Percentiles rank a stretch among this genome's conserved stretches.
Conservation (phyloP, 2,329 filamentous ascomycete genomes). For the Alternaria triticimaculans region DNA sequence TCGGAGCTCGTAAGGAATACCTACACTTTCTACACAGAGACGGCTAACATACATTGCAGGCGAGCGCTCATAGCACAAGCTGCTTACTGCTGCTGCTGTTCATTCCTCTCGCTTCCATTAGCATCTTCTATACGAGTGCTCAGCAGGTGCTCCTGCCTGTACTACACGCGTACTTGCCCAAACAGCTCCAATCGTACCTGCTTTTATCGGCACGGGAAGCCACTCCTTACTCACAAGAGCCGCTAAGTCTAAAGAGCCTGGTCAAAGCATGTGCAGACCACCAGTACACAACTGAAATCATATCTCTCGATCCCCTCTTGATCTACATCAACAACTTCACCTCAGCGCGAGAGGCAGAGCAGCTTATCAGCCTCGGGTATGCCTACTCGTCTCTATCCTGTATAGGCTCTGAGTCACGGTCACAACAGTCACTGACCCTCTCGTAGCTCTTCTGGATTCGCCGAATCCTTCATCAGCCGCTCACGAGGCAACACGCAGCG, state of each 20-base stretch:
- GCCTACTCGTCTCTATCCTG: too few species aligned
- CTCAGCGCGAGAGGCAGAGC: conserved; percentile 24
- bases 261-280: conserved; percentile 23
- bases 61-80: not conserved
- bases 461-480: conserved; percentile 30
- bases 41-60: not conserved
- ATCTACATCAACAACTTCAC: conserved; percentile 42
- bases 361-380: conserved; percentile 28
- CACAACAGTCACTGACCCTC: conserved; percentile 1
- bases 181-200: conserved; percentile 13
- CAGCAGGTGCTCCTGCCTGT: conserved; percentile 8
- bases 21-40: not conserved
- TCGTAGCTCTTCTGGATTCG: conserved; percentile 24
- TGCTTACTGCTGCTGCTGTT: not conserved
- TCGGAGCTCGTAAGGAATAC: too few species aligned
- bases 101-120: not conserved
- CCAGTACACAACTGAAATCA: conserved; percentile 35
- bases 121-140: not conserved
- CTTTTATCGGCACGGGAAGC: not conserved
- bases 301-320: conserved; percentile 33
- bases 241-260: not conserved
- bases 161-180: conserved; percentile 3
- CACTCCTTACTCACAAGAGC: too few species aligned
- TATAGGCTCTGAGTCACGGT: too few species aligned
- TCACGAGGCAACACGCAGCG: conserved; percentile 18